phyloP scores from a whole-genome alignment of 495 filamentous ascomycete genomes.

The Neurospora pannonica region DNA sequence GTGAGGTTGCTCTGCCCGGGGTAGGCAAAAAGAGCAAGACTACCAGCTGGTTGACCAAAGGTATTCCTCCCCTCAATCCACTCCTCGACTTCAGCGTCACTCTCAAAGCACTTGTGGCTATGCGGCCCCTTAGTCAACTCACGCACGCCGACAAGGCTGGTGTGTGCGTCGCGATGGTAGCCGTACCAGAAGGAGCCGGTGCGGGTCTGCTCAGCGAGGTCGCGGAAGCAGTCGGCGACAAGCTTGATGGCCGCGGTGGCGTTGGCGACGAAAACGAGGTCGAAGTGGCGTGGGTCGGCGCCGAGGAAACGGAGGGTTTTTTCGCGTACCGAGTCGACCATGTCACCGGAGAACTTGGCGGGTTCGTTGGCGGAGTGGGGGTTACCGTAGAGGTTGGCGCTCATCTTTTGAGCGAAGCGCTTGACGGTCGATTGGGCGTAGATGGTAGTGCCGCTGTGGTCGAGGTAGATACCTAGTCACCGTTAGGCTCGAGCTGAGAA shows the following conservation, averaged over 20 bases:
- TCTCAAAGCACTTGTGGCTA: slow-evolving; percentile 47
- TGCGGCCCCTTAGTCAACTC: slow-evolving; percentile 41
- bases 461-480: slow-evolving; percentile 50
- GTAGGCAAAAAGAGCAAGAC: slow-evolving; percentile 59
- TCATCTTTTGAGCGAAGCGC: slow-evolving; percentile 48
- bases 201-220: slow-evolving; percentile 36
- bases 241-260: slow-evolving; percentile 86
- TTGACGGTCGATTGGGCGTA: slow-evolving; percentile 55
- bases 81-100: slow-evolving; percentile 53
- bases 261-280: slow-evolving; percentile 85
- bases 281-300: slow-evolving; percentile 72
- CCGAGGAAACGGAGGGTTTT: slow-evolving; percentile 72
- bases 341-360: slow-evolving; percentile 49
- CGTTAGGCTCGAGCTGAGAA: neutral
- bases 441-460: slow-evolving; percentile 67
- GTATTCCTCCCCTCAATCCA: slow-evolving; percentile 44
- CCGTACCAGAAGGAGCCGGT: slow-evolving; percentile 55
- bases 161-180: slow-evolving; percentile 67
- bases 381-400: slow-evolving; percentile 57
- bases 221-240: slow-evolving; percentile 56
- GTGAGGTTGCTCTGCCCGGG: slow-evolving; percentile 77
- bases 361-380: slow-evolving; percentile 65
- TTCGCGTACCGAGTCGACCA: slow-evolving; percentile 50
- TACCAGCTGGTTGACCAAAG: slow-evolving; percentile 11
- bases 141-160: slow-evolving; percentile 60